A percentile compares a stretch with the other conserved stretches of the same genome.
These are phyloP conservation scores for Gymnopus androsaceus DNA, from an alignment of 1,284 basidiomycete species.

Conservation along the genomic window DNA sequence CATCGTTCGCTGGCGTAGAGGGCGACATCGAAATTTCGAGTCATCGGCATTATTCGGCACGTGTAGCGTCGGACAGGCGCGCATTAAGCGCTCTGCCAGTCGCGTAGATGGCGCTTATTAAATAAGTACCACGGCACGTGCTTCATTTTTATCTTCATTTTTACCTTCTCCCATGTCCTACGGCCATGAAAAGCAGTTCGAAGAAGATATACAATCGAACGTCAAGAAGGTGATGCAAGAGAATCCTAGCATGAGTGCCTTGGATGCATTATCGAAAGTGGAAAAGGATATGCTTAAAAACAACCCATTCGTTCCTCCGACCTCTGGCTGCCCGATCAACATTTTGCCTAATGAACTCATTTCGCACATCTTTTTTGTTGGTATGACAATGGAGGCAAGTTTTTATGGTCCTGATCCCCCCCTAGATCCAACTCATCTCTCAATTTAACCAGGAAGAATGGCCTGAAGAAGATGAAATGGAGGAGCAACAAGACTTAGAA, in stretches of 20 bases:
- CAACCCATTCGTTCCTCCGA: conserved; percentile 50
- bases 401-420: too few species aligned
- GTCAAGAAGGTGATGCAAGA: conserved; percentile 28
- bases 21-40: conserved; percentile 18
- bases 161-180: conserved; percentile 5
- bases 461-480: conserved; percentile 26
- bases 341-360: conserved; percentile 60
- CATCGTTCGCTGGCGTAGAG: conserved; percentile 39
- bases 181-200: conserved; percentile 15
- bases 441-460: too few species aligned
- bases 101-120: too few species aligned
- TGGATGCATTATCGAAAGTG: conserved; percentile 34
- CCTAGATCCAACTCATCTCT: too few species aligned
- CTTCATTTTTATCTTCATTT: background rate
- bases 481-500: conserved; percentile 27
- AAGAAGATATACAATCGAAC: conserved; percentile 13
- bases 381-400: conserved; percentile 41
- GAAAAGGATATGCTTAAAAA: conserved; percentile 38
- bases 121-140: too few species aligned
- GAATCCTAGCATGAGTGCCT: conserved; percentile 27
- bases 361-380: conserved; percentile 56
- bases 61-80: too few species aligned
- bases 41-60: conserved; percentile 1
- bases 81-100: too few species aligned
- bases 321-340: conserved; percentile 52